Evolutionary conservation across 2,329 filamentous ascomycete genomes (phyloP).

Genomic region (Diaporthe citrichinensis): DNA sequence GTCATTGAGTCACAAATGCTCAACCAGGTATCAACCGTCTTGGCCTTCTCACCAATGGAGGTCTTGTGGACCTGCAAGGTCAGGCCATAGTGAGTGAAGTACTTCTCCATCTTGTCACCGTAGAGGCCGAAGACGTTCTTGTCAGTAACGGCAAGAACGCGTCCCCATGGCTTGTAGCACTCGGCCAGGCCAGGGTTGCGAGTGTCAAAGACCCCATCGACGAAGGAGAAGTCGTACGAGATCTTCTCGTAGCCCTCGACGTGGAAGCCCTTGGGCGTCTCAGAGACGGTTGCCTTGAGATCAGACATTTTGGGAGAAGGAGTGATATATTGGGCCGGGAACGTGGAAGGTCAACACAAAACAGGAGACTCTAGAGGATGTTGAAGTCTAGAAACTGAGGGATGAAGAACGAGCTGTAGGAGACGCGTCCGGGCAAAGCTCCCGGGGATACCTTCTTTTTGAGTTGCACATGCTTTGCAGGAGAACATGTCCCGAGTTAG

Average conservation of each 20-base stretch:
- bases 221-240: slow-evolving; percentile 81
- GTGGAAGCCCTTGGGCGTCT: slow-evolving; percentile 76
- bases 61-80: slow-evolving; percentile 78
- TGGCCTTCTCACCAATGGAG: slow-evolving; percentile 82
- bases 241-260: slow-evolving; percentile 83
- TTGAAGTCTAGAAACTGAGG: slow-evolving; percentile 4
- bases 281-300: slow-evolving; percentile 74
- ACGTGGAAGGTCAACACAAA: slow-evolving; percentile 1
- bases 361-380: neutral
- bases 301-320: slow-evolving; percentile 71
- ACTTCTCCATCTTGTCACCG: slow-evolving; percentile 74
- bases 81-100: slow-evolving; percentile 76
- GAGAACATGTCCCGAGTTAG: neutral
- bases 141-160: slow-evolving; percentile 78
- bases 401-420: neutral
- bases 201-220: slow-evolving; percentile 76
- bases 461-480: slow-evolving; percentile 9
- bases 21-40: slow-evolving; percentile 78
- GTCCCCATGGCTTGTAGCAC: slow-evolving; percentile 75
- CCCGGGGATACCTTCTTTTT: slow-evolving; percentile 17
- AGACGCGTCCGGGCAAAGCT: neutral
- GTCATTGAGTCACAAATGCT: slow-evolving; percentile 82
- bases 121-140: slow-evolving; percentile 79
- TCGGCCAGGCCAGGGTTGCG: slow-evolving; percentile 73
- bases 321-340: neutral